Conservation (phyloP, 108 stramenopile species). For the Pseudonitzschia delicatissima region DNA sequence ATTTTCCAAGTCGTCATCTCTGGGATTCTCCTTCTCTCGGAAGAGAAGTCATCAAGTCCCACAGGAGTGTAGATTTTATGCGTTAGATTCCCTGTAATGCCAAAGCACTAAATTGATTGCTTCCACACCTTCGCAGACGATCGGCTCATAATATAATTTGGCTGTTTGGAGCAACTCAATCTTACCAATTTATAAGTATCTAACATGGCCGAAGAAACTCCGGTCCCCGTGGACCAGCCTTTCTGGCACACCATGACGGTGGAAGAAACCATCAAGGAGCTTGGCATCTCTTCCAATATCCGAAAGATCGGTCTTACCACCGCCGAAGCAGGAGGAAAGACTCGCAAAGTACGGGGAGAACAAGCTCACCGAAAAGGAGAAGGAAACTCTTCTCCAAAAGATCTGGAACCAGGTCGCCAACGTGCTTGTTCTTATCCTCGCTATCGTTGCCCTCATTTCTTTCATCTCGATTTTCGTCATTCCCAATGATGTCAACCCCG, state of each 20-base stretch:
- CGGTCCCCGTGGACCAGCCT: conserved; percentile 16
- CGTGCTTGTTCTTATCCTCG: conserved; percentile 73
- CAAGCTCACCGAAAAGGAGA: conserved; percentile 67
- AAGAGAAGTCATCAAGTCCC: too few species aligned
- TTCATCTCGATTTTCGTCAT: conserved; percentile 45
- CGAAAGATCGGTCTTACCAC: conserved; percentile 50
- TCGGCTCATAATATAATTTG: not conserved
- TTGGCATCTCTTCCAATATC: conserved; percentile 40
- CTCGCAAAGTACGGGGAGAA: conserved; percentile 67
- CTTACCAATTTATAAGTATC: not conserved
- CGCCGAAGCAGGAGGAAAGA: conserved; percentile 55
- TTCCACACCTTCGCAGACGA: too few species aligned
- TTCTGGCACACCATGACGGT: conserved; percentile 65
- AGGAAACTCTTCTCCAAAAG: conserved; percentile 61
- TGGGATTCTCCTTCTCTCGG: too few species aligned
- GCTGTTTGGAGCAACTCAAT: not conserved
- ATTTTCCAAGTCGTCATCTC: too few species aligned
- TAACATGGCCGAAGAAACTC: conserved; percentile 1
- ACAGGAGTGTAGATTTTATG: too few species aligned
- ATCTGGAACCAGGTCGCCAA: conserved; percentile 83
- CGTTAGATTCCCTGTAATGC: too few species aligned
- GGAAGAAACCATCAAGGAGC: conserved; percentile 38
- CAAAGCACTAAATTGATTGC: too few species aligned
- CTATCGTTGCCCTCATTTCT: conserved; percentile 72
- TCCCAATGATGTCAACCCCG: conserved; percentile 18